Conservation (phyloP, 2,329 filamentous ascomycete genomes). For the Xylariaceae sp. region DNA sequence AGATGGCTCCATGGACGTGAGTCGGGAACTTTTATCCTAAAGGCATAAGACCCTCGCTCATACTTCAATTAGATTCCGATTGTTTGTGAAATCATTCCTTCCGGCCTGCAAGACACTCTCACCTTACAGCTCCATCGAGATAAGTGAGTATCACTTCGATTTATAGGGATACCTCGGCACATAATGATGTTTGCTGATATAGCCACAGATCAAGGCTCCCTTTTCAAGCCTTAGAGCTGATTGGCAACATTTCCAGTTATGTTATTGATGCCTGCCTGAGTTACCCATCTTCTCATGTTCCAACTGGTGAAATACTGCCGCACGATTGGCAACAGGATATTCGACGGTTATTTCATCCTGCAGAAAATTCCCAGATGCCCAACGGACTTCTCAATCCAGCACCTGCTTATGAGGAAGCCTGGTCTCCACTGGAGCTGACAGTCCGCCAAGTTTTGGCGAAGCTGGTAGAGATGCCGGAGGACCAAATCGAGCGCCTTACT, state of each 20-base stretch:
- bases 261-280: slow-evolving; percentile 37
- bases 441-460: slow-evolving; percentile 64
- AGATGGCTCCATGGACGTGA: slow-evolving; percentile 70
- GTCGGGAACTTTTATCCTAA: slow-evolving; percentile 29
- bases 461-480: slow-evolving; percentile 59
- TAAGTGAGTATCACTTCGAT: slow-evolving; percentile 43
- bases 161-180: background rate
- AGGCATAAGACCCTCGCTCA: slow-evolving; percentile 26
- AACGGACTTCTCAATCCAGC: background rate
- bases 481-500: slow-evolving; percentile 63
- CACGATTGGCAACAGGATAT: slow-evolving; percentile 28
- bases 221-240: slow-evolving; percentile 26
- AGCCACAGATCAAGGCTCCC: slow-evolving; percentile 36
- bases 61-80: slow-evolving; percentile 62
- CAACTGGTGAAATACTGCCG: slow-evolving; percentile 28
- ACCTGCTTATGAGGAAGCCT: slow-evolving; percentile 21
- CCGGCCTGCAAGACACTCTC: slow-evolving; percentile 58
- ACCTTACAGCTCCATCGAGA: slow-evolving; percentile 69
- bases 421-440: slow-evolving; percentile 51
- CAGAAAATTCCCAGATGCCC: background rate
- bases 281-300: slow-evolving; percentile 42
- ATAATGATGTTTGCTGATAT: slow-evolving; percentile 23
- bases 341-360: slow-evolving; percentile 33
- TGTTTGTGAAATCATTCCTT: slow-evolving; percentile 76
- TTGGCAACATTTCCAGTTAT: slow-evolving; percentile 40